Conservation (phyloP, 169 alveolate genomes). For the Plasmodium gallinaceum region DNA sequence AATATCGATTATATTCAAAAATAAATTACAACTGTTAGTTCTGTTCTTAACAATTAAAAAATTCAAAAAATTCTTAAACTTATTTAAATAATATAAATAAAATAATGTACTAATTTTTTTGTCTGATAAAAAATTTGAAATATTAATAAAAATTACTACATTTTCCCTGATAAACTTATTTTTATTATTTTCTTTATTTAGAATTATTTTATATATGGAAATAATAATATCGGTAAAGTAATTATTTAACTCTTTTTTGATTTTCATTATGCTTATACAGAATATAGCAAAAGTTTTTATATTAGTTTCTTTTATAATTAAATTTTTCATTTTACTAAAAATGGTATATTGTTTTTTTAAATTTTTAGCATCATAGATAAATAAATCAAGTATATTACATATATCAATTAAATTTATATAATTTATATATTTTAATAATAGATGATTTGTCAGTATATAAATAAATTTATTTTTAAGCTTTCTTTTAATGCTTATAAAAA, state of each 20-base stretch:
- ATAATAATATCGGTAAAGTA: conserved; percentile 21
- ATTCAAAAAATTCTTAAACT: conserved; percentile 27
- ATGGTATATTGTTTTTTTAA: not conserved
- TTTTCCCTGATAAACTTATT: conserved; percentile 28
- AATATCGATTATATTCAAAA: conserved; percentile 37
- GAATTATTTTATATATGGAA: conserved; percentile 37
- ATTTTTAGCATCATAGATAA: conserved; percentile 15
- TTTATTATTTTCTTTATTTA: conserved; percentile 23
- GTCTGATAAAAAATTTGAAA: conserved; percentile 39
- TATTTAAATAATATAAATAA: conserved; percentile 62
- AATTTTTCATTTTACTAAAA: conserved; percentile 46
- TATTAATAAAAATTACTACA: conserved; percentile 40
- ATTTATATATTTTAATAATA: conserved; percentile 32
- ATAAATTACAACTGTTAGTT: conserved; percentile 4
- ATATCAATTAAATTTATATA: conserved; percentile 65
- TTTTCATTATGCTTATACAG: conserved; percentile 36
- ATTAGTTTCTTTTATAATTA: conserved; percentile 27
- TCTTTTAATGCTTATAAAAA: conserved; percentile 31
- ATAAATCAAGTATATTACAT: conserved; percentile 63
- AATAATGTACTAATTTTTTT: conserved; percentile 51
- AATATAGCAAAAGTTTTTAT: conserved; percentile 39
- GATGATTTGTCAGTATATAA: conserved; percentile 41
- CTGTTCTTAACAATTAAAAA: conserved; percentile 24
- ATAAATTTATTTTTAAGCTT: conserved; percentile 39
- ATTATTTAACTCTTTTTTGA: conserved; percentile 15